These are phyloP conservation scores for Sporisorium graminicola DNA, from an alignment of 1,284 basidiomycete genomes.

Conservation along the genomic window DNA sequence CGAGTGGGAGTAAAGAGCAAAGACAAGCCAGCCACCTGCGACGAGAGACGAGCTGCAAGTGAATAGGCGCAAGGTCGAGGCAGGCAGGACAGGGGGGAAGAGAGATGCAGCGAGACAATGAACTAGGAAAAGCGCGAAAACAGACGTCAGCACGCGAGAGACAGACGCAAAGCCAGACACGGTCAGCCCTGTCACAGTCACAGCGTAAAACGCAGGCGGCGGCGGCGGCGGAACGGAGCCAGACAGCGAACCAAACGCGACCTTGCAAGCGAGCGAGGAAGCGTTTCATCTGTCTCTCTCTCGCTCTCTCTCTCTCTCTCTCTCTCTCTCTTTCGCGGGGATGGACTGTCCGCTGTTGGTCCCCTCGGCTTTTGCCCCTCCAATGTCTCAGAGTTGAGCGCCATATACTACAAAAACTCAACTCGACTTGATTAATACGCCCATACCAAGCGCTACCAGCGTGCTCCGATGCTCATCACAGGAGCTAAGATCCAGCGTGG, in stretches of 20 bases:
- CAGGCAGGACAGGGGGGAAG: neutral
- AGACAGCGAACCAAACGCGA: neutral
- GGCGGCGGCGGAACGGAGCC: too few relatives aligned
- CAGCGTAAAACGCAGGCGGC: neutral
- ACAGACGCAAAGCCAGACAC: neutral
- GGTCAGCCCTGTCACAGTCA: neutral
- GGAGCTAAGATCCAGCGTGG: too few relatives aligned
- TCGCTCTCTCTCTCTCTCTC: neutral
- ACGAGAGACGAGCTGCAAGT: neutral
- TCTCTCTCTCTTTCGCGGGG: too few relatives aligned
- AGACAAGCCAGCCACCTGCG: neutral
- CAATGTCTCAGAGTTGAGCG: conserved; percentile 1
- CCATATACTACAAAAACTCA: neutral
- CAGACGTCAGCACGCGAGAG: neutral
- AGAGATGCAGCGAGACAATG: neutral
- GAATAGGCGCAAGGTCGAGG: neutral
- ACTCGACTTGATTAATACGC: too few relatives aligned
- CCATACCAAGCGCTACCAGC: too few relatives aligned
- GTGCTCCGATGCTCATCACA: too few relatives aligned
- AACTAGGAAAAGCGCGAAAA: neutral
- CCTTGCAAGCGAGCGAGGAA: neutral
- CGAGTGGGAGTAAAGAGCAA: neutral
- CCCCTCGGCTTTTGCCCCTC: neutral
- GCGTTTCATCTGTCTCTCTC: neutral
- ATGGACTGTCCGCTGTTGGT: neutral